phyloP scores from a whole-genome alignment of 2,329 filamentous ascomycete genomes.

The Arthrinium phaeospermum region DNA sequence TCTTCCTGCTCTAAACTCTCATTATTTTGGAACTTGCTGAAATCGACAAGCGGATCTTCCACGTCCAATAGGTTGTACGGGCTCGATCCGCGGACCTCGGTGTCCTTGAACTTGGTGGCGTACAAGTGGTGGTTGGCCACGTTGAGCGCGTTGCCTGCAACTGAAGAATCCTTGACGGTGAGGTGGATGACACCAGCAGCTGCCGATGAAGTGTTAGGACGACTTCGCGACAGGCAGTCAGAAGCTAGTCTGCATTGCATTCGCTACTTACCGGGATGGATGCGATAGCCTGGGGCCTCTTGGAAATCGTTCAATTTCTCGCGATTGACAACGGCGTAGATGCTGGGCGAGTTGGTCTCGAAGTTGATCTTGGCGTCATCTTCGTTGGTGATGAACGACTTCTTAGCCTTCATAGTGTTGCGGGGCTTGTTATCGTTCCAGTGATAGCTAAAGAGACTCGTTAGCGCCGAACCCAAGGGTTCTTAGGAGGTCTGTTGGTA shows the following conservation, averaged over 20 bases:
- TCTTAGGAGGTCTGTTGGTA: slow-evolving; percentile 31
- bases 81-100: slow-evolving; percentile 44
- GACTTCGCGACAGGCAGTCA: too few species aligned
- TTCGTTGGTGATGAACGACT: background rate
- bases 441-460: slow-evolving; percentile 42
- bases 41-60: slow-evolving; percentile 46
- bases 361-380: background rate
- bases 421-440: slow-evolving; percentile 30
- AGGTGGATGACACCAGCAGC: slow-evolving; percentile 34
- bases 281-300: too few species aligned
- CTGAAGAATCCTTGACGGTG: slow-evolving; percentile 21
- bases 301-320: too few species aligned
- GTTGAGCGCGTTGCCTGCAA: slow-evolving; percentile 8
- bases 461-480: background rate
- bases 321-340: slow-evolving; percentile 46
- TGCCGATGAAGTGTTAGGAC: slow-evolving; percentile 26
- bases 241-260: background rate
- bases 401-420: slow-evolving; percentile 2
- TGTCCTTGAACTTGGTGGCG: slow-evolving; percentile 22
- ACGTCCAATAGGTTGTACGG: slow-evolving; percentile 44
- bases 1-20: background rate
- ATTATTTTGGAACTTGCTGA: slow-evolving; percentile 26
- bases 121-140: slow-evolving; percentile 21
- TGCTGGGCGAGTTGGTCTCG: slow-evolving; percentile 19
- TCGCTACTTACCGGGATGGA: slow-evolving; percentile 37